A percentile compares a stretch with the other conserved stretches of the same genome.
phyloP scores from a whole-genome alignment of 495 filamentous ascomycete species.

The Beverwykella pulmonaria region DNA sequence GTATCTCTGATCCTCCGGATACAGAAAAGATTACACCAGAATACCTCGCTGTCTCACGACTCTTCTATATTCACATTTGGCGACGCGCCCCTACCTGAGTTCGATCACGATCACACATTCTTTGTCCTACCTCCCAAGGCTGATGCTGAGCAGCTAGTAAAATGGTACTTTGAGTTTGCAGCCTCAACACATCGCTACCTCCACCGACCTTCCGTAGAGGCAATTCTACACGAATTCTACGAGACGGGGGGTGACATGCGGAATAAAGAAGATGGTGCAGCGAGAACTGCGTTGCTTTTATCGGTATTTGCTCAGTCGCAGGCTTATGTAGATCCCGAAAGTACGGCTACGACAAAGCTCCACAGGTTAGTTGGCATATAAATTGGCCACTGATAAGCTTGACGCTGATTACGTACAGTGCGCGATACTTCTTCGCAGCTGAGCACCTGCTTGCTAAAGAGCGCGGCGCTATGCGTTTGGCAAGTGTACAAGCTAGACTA shows the following conservation, averaged over 20 bases:
- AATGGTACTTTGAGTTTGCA: constrained; percentile 47
- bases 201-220: constrained; percentile 46
- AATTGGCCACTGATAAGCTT: neutral
- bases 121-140: constrained; percentile 27
- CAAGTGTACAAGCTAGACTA: constrained; percentile 48
- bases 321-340: constrained; percentile 18
- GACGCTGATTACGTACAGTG: constrained; percentile 3
- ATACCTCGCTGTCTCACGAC: constrained; percentile 20
- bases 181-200: constrained; percentile 45
- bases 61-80: constrained; percentile 34
- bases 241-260: constrained; percentile 36
- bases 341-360: neutral
- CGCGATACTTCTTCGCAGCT: constrained; percentile 43
- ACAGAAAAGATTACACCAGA: constrained; percentile 25
- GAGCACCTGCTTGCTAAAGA: constrained; percentile 46
- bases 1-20: constrained; percentile 29
- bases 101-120: constrained; percentile 25
- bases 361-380: neutral
- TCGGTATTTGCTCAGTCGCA: constrained; percentile 35
- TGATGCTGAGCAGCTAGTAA: constrained; percentile 38
- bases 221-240: constrained; percentile 43
- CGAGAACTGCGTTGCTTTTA: constrained; percentile 21
- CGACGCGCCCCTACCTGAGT: constrained; percentile 26
- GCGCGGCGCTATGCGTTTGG: constrained; percentile 41
- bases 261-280: constrained; percentile 21